Conservation (phyloP, 257 asterid species). For the Marsdenia floribunda region DNA sequence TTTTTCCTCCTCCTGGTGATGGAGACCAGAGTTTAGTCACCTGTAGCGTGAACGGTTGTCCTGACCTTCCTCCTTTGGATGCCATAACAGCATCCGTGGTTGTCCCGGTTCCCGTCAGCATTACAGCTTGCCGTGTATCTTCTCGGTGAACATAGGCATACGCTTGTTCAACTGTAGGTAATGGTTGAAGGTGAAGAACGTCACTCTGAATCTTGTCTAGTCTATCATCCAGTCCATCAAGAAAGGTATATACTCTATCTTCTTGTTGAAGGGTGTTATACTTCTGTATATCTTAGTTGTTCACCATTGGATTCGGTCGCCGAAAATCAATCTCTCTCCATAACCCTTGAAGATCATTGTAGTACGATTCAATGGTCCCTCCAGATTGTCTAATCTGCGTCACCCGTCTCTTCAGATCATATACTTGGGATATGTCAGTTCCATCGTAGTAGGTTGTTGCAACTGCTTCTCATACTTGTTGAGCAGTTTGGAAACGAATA, state of each 20-base stretch:
- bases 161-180: no score
- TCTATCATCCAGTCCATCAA: slow-evolving; percentile 5
- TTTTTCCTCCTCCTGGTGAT: no score
- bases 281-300: not conserved
- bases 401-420: not conserved
- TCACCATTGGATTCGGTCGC: slow-evolving; percentile 5
- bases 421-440: no score
- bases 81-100: no score
- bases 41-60: no score
- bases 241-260: slow-evolving; percentile 6
- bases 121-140: no score
- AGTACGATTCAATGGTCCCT: slow-evolving; percentile 7
- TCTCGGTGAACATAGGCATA: no score
- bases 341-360: not conserved
- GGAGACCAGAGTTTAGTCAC: no score
- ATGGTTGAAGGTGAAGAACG: not conserved
- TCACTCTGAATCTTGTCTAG: not conserved
- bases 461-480: not conserved
- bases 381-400: not conserved
- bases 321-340: slow-evolving; percentile 10
- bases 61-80: no score
- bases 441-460: not conserved
- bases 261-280: no score
- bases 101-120: no score
- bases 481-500: not conserved